A percentile compares a stretch with the other conserved stretches of the same genome.
These are phyloP conservation scores for Zea luxurians DNA, from an alignment of 176 grass and related monocot species.

Conservation along the genomic window DNA sequence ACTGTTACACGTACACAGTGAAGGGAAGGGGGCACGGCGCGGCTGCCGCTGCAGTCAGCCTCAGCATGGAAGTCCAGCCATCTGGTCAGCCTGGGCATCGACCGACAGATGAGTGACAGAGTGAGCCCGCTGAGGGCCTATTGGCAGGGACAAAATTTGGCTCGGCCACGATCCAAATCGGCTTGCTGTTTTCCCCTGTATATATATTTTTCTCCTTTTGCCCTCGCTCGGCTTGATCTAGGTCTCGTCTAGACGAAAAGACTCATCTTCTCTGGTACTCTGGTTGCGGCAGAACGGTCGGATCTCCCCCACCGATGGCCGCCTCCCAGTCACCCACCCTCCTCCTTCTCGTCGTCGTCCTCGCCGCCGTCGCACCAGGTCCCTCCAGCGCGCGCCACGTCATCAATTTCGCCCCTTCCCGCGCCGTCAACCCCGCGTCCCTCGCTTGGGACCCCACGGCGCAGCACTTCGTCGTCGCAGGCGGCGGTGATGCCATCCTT, in stretches of 20 bases:
- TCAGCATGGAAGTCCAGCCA: no score
- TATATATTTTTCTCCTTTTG: neutral
- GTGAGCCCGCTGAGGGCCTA: no score
- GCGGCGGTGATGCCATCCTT: constrained; percentile 44
- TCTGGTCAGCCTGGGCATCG: no score
- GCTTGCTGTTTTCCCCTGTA: no score
- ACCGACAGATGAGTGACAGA: no score
- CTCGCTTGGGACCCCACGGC: constrained; percentile 84
- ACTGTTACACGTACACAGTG: no score
- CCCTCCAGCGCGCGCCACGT: constrained; percentile 51
- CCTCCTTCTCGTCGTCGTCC: constrained; percentile 41
- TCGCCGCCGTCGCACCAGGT: constrained; percentile 20
- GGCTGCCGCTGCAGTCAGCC: no score
- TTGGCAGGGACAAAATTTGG: no score
- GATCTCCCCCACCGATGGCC: constrained; percentile 33
- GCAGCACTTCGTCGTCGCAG: constrained; percentile 76
- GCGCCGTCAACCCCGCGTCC: constrained; percentile 32
- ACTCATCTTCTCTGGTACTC: neutral
- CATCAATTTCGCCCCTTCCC: constrained; percentile 43
- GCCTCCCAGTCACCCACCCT: neutral
- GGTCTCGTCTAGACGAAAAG: neutral
- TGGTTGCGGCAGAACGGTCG: neutral
- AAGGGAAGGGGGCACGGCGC: no score
- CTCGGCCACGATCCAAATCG: no score
- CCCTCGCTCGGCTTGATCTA: neutral